Conservation (phyloP, 768 basidiomycete species). For the Gloeopeniophorella convolvens region DNA sequence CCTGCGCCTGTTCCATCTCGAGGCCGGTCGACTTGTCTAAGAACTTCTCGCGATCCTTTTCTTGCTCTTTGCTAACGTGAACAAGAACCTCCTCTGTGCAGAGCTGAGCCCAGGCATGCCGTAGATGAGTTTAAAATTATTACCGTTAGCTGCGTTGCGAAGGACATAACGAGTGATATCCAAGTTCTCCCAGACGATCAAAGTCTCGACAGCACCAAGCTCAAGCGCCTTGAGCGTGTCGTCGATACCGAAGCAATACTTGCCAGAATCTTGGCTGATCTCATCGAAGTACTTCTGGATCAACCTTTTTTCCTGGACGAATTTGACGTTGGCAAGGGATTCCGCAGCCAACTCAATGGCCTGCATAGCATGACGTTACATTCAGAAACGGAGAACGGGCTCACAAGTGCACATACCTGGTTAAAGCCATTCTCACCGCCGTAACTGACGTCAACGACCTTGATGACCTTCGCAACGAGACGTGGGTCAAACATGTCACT, state of each 20-base stretch:
- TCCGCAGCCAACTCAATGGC: conserved; percentile 97
- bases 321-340: conserved; percentile 96
- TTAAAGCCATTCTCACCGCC: conserved; percentile 99
- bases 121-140: conserved; percentile 11
- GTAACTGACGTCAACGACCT: conserved; percentile 97
- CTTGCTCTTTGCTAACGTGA: conserved; percentile 73
- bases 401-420: conserved; percentile 51
- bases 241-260: conserved; percentile 96
- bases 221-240: conserved; percentile 96
- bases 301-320: conserved; percentile 97
- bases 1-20: conserved; percentile 88
- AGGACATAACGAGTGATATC: conserved; percentile 84
- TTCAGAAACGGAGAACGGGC: not conserved
- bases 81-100: conserved; percentile 73
- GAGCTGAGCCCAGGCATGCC: not conserved
- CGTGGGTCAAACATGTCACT: conserved; percentile 94
- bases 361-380: conserved; percentile 31
- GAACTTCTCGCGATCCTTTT: conserved; percentile 93
- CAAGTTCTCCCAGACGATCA: conserved; percentile 98
- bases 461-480: conserved; percentile 87
- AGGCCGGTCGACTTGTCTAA: conserved; percentile 87
- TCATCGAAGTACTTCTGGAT: conserved; percentile 99
- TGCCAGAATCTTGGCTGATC: conserved; percentile 94
- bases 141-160: conserved; percentile 89
- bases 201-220: conserved; percentile 91